Conservation (phyloP, 2,329 filamentous ascomycete genomes). For the Aspergillus vadensis region DNA sequence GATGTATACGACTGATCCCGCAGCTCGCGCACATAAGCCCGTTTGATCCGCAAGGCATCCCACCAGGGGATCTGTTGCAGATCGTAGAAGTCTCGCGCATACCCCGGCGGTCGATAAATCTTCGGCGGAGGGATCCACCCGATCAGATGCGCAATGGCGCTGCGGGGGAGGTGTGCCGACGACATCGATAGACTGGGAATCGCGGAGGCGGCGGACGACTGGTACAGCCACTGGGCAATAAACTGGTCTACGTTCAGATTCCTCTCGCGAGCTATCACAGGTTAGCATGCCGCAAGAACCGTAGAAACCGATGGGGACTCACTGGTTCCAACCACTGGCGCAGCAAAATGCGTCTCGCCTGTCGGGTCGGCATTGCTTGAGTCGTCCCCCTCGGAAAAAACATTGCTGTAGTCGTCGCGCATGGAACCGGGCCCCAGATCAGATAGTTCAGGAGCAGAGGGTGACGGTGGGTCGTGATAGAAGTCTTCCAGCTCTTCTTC, state of each 20-base stretch:
- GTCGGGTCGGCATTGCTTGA: slow-evolving; percentile 14
- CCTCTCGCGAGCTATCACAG: slow-evolving; percentile 38
- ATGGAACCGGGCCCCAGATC: slow-evolving; percentile 11
- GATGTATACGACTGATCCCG: slow-evolving; percentile 46
- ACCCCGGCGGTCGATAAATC: slow-evolving; percentile 34
- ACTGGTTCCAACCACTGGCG: slow-evolving; percentile 34
- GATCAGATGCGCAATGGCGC: slow-evolving; percentile 37
- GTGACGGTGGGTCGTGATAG: slow-evolving; percentile 27
- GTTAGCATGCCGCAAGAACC: slow-evolving; percentile 7
- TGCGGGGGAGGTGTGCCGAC: slow-evolving; percentile 25
- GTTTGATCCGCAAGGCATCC: slow-evolving; percentile 38
- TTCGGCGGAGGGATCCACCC: slow-evolving; percentile 38
- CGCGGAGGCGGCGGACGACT: slow-evolving; percentile 24
- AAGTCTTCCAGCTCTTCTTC: slow-evolving; percentile 37
- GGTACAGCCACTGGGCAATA: slow-evolving; percentile 43
- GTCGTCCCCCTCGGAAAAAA: slow-evolving; percentile 22
- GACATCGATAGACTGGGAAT: slow-evolving; percentile 23
- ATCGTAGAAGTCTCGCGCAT: slow-evolving; percentile 36
- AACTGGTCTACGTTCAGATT: slow-evolving; percentile 48
- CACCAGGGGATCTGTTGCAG: slow-evolving; percentile 48
- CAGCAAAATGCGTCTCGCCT: slow-evolving; percentile 22
- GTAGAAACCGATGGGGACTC: slow-evolving; percentile 11
- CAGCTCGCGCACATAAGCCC: slow-evolving; percentile 39
- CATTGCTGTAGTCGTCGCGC: slow-evolving; percentile 22
- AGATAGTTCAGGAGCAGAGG: slow-evolving; percentile 14